A percentile compares a stretch with the other conserved stretches of the same genome.
Evolutionary conservation across 768 basidiomycete genomes (phyloP).

Genomic region (Lactifluus rugatus): DNA sequence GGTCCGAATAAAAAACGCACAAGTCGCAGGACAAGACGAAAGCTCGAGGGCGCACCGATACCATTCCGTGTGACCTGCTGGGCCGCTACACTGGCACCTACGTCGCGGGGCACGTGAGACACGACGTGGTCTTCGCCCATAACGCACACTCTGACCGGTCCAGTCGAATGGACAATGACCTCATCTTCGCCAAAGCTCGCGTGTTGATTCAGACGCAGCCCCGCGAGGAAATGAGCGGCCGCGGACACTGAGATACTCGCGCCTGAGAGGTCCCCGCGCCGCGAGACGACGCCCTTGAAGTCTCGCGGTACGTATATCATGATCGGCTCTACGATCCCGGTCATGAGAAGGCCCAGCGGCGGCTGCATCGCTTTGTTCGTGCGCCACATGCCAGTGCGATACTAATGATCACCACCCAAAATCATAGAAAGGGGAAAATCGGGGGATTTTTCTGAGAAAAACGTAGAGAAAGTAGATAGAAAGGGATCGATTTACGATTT

Average conservation of each 20-base stretch:
- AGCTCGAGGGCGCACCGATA: neutral
- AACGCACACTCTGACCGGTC: neutral
- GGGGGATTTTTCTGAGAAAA: neutral
- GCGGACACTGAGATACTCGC: neutral
- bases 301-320: neutral
- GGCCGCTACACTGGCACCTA: too few relatives aligned
- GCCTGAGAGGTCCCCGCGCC: neutral
- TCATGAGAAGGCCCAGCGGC: neutral
- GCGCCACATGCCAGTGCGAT: neutral
- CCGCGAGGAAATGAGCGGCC: neutral
- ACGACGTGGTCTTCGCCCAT: neutral
- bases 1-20: too few relatives aligned
- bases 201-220: neutral
- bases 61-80: neutral
- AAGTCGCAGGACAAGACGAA: neutral
- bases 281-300: neutral
- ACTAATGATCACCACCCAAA: too few relatives aligned
- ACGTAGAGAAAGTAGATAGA: neutral
- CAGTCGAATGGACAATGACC: neutral
- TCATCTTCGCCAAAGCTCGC: neutral
- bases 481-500: neutral
- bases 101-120: too few relatives aligned
- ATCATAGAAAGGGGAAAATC: too few relatives aligned
- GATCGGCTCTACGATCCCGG: neutral
- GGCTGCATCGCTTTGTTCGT: too few relatives aligned